phyloP scores from a whole-genome alignment of 2,329 filamentous ascomycete genomes.

The Albifimbria verrucaria region DNA sequence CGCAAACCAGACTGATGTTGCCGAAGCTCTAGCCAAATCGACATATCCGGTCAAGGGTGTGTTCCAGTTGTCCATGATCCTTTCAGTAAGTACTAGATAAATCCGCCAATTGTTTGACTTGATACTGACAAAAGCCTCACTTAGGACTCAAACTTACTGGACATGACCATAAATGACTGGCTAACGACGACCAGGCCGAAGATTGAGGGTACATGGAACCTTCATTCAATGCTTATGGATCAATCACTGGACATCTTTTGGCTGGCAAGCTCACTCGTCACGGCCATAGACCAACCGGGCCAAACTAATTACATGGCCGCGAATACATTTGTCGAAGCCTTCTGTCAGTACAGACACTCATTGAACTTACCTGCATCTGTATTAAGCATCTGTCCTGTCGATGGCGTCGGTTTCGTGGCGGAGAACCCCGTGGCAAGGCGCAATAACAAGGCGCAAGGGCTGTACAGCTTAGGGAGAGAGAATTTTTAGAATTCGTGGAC shows the following conservation, averaged over 20 bases:
- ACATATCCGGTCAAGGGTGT: conserved; percentile 32
- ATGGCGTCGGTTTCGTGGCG: no score
- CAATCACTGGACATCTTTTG: conserved; percentile 30
- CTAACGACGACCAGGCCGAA: conserved; percentile 22
- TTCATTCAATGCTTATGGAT: conserved; percentile 18
- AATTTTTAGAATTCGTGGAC: no score
- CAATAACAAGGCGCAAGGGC: no score
- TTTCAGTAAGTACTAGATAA: conserved; percentile 9
- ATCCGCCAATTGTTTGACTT: neutral
- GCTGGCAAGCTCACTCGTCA: conserved; percentile 21
- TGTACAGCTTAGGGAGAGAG: no score
- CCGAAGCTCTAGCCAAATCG: conserved; percentile 13
- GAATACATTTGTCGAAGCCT: conserved; percentile 37
- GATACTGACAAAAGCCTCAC: neutral
- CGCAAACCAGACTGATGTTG: conserved; percentile 20
- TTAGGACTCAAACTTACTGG: neutral
- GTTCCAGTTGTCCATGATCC: conserved; percentile 38
- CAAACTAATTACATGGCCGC: conserved; percentile 35
- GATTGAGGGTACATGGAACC: conserved; percentile 30
- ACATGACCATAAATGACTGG: conserved; percentile 33
- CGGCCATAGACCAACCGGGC: conserved; percentile 18
- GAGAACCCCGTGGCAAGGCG: no score
- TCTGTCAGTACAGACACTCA: no score
- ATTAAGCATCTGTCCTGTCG: no score
- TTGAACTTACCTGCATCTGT: no score